phyloP scores from a whole-genome alignment of 495 filamentous ascomycete species.

The Bacidia gigantensis region DNA sequence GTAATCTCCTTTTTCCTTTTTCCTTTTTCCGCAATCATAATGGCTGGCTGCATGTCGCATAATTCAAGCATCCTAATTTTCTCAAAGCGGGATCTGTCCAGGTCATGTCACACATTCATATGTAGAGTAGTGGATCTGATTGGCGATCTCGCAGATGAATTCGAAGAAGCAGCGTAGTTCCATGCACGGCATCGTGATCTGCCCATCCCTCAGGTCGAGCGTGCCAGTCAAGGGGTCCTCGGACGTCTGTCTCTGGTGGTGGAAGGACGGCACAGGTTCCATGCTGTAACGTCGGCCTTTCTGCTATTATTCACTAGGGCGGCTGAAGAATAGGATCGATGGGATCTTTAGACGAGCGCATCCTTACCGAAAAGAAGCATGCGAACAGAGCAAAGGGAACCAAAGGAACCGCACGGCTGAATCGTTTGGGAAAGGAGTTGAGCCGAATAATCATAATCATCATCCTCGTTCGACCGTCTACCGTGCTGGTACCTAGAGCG shows the following conservation, averaged over 20 bases:
- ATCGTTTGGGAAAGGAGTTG: not conserved
- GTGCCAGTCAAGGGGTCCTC: not conserved
- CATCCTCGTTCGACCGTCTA: too few species aligned
- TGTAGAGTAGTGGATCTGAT: not conserved
- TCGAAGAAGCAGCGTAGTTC: not conserved
- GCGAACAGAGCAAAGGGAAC: too few species aligned
- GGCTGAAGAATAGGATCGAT: not conserved
- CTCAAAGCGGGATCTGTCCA: constrained; percentile 1
- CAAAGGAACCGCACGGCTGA: too few species aligned
- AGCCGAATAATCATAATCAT: too few species aligned
- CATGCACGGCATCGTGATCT: constrained; percentile 3
- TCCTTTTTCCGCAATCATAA: too few species aligned
- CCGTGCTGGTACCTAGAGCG: not conserved
- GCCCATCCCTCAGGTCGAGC: not conserved
- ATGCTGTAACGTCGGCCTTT: constrained; percentile 1
- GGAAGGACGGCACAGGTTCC: constrained; percentile 2
- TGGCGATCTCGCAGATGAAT: not conserved
- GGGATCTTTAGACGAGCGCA: too few species aligned
- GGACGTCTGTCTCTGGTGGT: too few species aligned
- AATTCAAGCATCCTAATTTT: not conserved
- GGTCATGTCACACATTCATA: not conserved
- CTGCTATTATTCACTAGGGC: not conserved
- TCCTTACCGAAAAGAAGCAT: too few species aligned
- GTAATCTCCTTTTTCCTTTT: not conserved
- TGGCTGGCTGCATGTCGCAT: constrained; percentile 2